These are phyloP conservation scores for Colletotrichum graminicola DNA, from an alignment of 2,329 filamentous ascomycete species.

Conservation along the genomic window DNA sequence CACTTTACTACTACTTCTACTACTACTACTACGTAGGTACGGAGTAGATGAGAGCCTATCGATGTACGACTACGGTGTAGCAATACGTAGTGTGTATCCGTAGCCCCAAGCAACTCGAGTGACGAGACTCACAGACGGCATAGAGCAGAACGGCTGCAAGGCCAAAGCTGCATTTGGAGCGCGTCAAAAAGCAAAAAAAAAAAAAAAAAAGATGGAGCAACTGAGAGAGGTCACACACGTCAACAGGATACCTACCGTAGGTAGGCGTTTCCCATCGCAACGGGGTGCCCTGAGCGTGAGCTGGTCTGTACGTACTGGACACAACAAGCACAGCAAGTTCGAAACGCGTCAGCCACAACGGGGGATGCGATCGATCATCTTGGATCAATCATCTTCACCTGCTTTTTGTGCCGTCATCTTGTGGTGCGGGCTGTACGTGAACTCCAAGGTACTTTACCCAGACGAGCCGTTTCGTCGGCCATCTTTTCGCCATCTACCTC, in stretches of 20 bases:
- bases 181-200: not conserved
- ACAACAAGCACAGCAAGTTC: not conserved
- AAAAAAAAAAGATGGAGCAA: not conserved
- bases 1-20: not conserved
- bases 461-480: slow-evolving; percentile 21
- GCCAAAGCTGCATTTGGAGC: not conserved
- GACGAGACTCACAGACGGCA: slow-evolving; percentile 5
- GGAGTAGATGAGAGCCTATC: not conserved
- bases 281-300: slow-evolving; percentile 8
- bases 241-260: no score
- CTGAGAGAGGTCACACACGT: not conserved
- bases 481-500: slow-evolving; percentile 42
- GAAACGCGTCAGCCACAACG: slow-evolving; percentile 13
- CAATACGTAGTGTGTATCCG: not conserved
- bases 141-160: not conserved
- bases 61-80: not conserved
- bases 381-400: not conserved
- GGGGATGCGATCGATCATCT: not conserved
- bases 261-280: not conserved
- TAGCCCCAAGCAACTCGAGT: not conserved
- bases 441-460: slow-evolving; percentile 7
- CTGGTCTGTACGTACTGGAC: not conserved
- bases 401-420: slow-evolving; percentile 15
- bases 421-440: slow-evolving; percentile 5
- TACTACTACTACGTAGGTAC: no score